These are phyloP conservation scores for Paragyromitra xinjiangensis DNA, from an alignment of 495 filamentous ascomycete species.

Conservation along the genomic window DNA sequence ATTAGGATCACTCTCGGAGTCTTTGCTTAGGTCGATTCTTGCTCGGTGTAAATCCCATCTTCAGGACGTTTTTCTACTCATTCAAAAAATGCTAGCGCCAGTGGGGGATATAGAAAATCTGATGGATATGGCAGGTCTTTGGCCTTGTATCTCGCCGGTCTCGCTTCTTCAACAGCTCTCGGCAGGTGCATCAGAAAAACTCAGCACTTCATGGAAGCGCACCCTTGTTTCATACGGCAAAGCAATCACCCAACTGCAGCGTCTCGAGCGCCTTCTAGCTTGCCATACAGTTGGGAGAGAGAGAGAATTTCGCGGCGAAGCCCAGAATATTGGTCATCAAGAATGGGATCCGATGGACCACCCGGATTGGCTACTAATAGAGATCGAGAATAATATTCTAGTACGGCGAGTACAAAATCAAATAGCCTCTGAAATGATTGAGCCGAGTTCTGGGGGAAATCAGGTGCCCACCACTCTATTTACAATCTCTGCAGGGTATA, in stretches of 20 bases:
- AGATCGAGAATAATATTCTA: constrained; percentile 70
- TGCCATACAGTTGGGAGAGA: constrained; percentile 31
- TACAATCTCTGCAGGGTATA: neutral
- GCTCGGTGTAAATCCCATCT: neutral
- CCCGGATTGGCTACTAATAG: constrained; percentile 70
- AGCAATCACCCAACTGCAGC: constrained; percentile 60
- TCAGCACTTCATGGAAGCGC: constrained; percentile 50
- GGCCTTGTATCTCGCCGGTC: constrained; percentile 44
- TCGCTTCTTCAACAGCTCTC: constrained; percentile 40
- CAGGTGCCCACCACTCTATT: neutral
- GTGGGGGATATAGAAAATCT: neutral
- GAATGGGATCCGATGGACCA: constrained; percentile 65
- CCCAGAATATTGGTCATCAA: constrained; percentile 64
- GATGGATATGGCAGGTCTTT: constrained; percentile 36
- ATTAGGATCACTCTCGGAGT: neutral
- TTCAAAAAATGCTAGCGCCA: constrained; percentile 9
- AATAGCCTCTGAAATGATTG: constrained; percentile 68
- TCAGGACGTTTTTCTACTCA: neutral
- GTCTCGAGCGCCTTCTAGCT: constrained; percentile 58
- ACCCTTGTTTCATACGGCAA: constrained; percentile 58
- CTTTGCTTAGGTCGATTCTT: neutral
- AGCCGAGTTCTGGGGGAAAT: constrained; percentile 62
- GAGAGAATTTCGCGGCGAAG: constrained; percentile 63
- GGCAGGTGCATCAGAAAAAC: constrained; percentile 22
- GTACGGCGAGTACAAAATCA: constrained; percentile 70